phyloP scores from a whole-genome alignment of 106 monocot genomes.

The Dioscorea alata region DNA sequence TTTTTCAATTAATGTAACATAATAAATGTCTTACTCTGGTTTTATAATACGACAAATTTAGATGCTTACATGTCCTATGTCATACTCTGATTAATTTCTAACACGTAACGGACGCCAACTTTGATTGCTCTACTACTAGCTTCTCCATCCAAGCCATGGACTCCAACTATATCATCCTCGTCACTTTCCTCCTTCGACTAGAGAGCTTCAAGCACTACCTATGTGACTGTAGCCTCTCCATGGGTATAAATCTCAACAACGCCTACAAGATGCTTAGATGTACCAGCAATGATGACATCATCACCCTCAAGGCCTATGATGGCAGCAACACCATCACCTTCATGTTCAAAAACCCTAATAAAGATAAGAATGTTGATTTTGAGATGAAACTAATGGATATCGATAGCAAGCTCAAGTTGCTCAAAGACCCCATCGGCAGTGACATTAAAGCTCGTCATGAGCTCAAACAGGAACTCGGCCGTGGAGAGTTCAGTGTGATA shows the following conservation, averaged over 20 bases:
- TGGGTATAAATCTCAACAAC: conserved; percentile 73
- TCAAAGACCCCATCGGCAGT: conserved; percentile 3
- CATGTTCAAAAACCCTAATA: conserved; percentile 88
- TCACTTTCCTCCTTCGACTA: conserved; percentile 51
- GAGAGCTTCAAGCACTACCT: conserved; percentile 78
- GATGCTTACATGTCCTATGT: no score
- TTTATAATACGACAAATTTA: no score
- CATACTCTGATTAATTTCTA: no score
- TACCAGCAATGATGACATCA: conserved; percentile 60
- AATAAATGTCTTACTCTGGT: no score
- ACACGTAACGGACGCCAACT: conserved; percentile 70
- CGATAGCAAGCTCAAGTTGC: conserved; percentile 51
- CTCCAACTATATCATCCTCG: conserved; percentile 56
- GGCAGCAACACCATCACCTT: conserved; percentile 74
- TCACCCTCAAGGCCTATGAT: conserved; percentile 61
- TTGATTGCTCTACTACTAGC: conserved; percentile 55
- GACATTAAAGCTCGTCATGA: conserved; percentile 9
- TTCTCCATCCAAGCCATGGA: conserved; percentile 74
- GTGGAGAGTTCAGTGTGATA: conserved; percentile 34
- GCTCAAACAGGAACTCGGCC: conserved; percentile 29
- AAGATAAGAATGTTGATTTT: conserved; percentile 85
- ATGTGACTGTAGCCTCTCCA: conserved; percentile 65
- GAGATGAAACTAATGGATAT: conserved; percentile 97
- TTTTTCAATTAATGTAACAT: no score
- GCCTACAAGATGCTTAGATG: conserved; percentile 73